phyloP scores from a whole-genome alignment of 768 basidiomycete species.

The Mycena maculata region DNA sequence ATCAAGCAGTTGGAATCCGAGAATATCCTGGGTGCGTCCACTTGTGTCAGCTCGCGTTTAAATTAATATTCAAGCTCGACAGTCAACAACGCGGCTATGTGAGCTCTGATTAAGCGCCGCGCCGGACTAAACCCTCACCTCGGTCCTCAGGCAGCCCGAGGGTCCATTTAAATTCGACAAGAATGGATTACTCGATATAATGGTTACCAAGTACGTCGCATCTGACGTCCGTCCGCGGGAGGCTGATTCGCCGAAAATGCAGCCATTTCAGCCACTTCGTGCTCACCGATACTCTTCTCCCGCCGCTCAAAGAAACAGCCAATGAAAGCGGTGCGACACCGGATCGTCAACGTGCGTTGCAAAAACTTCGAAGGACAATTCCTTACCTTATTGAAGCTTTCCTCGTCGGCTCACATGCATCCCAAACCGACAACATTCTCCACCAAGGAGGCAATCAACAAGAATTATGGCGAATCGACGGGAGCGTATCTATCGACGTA shows the following conservation, averaged over 20 bases:
- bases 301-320: neutral
- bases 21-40: constrained; percentile 48
- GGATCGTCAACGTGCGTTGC: constrained; percentile 47
- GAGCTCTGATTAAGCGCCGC: neutral
- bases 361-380: neutral
- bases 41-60: neutral
- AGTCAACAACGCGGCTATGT: constrained; percentile 42
- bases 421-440: constrained; percentile 28
- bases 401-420: constrained; percentile 24
- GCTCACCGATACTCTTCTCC: neutral
- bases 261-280: neutral
- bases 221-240: neutral
- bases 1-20: constrained; percentile 49
- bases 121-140: neutral
- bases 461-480: constrained; percentile 5
- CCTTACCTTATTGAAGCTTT: too few species aligned
- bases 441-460: constrained; percentile 33
- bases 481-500: constrained; percentile 26
- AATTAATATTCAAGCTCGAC: neutral
- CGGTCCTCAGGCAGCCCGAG: neutral
- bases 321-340: neutral
- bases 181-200: constrained; percentile 28
- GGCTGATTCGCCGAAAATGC: neutral
- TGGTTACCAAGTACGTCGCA: constrained; percentile 34
- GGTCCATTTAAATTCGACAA: constrained; percentile 21